These are phyloP conservation scores for Jatropha multifida DNA, from an alignment of 441 rosid species.

Conservation along the genomic window DNA sequence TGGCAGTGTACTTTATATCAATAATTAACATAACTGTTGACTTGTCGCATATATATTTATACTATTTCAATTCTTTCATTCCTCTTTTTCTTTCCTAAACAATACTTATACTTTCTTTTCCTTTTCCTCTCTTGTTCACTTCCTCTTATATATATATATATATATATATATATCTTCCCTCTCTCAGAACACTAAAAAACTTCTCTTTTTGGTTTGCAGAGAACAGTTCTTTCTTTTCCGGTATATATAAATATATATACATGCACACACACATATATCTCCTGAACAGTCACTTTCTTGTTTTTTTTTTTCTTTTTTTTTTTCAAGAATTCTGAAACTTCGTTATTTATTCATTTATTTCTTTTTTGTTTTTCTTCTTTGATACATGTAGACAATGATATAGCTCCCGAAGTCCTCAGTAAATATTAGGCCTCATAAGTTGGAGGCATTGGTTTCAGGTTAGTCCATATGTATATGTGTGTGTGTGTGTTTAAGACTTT, in stretches of 20 bases:
- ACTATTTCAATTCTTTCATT: neutral
- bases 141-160: neutral
- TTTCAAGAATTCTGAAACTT: no score
- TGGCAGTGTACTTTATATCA: neutral
- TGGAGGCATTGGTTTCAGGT: no score
- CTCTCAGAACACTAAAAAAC: no score
- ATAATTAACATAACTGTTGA: neutral
- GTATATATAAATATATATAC: slow-evolving; percentile 7
- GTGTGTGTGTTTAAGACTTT: no score
- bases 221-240: slow-evolving; percentile 13
- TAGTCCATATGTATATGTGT: no score
- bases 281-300: slow-evolving; percentile 17
- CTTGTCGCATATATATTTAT: neutral
- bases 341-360: no score
- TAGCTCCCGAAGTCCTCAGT: no score
- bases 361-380: no score
- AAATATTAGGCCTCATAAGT: no score
- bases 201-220: neutral
- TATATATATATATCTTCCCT: no score
- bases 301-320: slow-evolving; percentile 14
- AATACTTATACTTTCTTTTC: neutral
- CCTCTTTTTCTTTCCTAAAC: neutral
- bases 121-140: neutral
- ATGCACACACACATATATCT: no score
- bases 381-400: no score